Conservation (phyloP, 768 basidiomycete species). For the Chiua virens region DNA sequence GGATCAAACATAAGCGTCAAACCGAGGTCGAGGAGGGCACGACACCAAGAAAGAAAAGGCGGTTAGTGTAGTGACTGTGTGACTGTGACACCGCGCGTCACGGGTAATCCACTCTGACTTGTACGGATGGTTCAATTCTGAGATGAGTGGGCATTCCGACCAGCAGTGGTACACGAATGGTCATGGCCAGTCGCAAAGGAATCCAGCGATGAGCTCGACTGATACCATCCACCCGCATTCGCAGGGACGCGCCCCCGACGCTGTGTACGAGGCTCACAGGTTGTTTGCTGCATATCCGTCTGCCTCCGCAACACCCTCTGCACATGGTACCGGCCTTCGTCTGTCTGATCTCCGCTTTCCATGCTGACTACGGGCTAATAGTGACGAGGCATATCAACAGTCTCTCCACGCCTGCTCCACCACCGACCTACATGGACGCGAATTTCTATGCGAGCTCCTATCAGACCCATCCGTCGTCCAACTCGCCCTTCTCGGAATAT, state of each 20-base stretch:
- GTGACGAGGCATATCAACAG: slow-evolving; percentile 66
- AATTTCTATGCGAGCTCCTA: slow-evolving; percentile 28
- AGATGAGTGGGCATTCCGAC: slow-evolving; percentile 27
- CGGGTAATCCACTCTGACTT: neutral
- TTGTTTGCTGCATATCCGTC: slow-evolving; percentile 69
- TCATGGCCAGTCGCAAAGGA: slow-evolving; percentile 11
- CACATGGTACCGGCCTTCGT: slow-evolving; percentile 53
- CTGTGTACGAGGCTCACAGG: slow-evolving; percentile 67
- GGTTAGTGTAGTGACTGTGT: slow-evolving; percentile 23
- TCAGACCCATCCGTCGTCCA: slow-evolving; percentile 35
- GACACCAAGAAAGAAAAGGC: slow-evolving; percentile 50
- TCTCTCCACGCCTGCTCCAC: slow-evolving; percentile 56
- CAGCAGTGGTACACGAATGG: slow-evolving; percentile 24
- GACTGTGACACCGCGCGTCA: slow-evolving; percentile 23
- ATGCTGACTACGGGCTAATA: slow-evolving; percentile 32
- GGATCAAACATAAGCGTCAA: slow-evolving; percentile 71
- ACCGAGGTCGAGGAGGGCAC: slow-evolving; percentile 58
- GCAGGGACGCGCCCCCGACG: slow-evolving; percentile 37
- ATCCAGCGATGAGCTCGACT: slow-evolving; percentile 2
- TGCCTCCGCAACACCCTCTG: slow-evolving; percentile 74
- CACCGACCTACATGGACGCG: slow-evolving; percentile 65
- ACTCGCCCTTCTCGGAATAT: slow-evolving; percentile 68
- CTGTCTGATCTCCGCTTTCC: neutral
- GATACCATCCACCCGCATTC: slow-evolving; percentile 1
- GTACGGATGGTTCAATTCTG: slow-evolving; percentile 3